phyloP scores from a whole-genome alignment of 305 asterid species.

The Fraxinus nigra region DNA sequence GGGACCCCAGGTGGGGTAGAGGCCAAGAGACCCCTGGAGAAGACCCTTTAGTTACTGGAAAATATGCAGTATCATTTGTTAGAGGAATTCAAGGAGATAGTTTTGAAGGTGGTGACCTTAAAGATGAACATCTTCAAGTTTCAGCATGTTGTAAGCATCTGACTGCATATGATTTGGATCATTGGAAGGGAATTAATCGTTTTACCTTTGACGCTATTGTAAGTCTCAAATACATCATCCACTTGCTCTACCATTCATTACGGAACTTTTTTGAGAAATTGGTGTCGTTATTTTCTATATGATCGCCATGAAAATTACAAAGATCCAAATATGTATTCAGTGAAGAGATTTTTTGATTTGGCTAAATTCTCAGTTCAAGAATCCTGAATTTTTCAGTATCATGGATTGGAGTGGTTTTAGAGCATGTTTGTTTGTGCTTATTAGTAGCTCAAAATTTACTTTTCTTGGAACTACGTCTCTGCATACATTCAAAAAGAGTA shows the following conservation, averaged over 20 bases:
- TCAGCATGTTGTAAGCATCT: conserved; percentile 59
- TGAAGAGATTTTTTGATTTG: neutral
- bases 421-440: neutral
- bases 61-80: conserved; percentile 44
- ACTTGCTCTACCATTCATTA: neutral
- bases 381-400: neutral
- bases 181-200: conserved; percentile 54
- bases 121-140: conserved; percentile 41
- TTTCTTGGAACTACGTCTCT: neutral
- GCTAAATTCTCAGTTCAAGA: neutral
- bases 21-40: conserved; percentile 61
- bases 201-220: conserved; percentile 48
- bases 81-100: conserved; percentile 51
- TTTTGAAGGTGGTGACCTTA: conserved; percentile 31
- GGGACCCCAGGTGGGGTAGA: conserved; percentile 63
- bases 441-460: neutral
- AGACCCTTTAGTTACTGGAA: conserved; percentile 44
- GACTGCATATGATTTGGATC: conserved; percentile 56
- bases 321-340: neutral
- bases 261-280: neutral
- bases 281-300: neutral
- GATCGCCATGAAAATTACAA: neutral
- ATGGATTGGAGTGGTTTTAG: neutral
- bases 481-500: neutral
- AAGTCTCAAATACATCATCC: conserved; percentile 2